Evolutionary conservation across 1,284 basidiomycete species (phyloP).

Genomic region (Ustilago trichophora): DNA sequence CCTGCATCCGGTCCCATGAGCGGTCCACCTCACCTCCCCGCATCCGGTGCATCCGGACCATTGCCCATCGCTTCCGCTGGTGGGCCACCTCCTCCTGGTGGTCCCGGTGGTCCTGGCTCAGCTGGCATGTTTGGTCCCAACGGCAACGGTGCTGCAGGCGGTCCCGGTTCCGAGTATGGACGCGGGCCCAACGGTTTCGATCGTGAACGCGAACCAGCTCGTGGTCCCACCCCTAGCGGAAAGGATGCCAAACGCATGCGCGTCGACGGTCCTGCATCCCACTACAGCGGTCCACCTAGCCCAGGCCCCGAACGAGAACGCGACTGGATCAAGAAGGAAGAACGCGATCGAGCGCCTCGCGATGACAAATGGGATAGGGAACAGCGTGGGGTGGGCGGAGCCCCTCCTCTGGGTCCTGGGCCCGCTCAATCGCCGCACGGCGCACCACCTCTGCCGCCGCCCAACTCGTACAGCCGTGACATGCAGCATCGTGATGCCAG

Average conservation of each 20-base stretch:
- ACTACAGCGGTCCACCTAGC: conserved; percentile 51
- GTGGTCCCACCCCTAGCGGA: conserved; percentile 60
- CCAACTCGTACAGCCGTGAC: conserved; percentile 42
- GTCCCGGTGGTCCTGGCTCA: conserved; percentile 62
- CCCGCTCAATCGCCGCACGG: conserved; percentile 49
- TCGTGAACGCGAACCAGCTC: conserved; percentile 64
- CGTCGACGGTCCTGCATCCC: conserved; percentile 37
- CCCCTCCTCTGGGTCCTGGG: conserved; percentile 33
- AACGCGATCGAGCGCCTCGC: conserved; percentile 52
- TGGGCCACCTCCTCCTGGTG: conserved; percentile 68
- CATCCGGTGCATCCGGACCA: conserved; percentile 45
- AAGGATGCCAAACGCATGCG: conserved; percentile 56
- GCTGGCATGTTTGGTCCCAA: conserved; percentile 54
- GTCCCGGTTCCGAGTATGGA: conserved; percentile 45
- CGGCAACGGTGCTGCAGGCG: conserved; percentile 30
- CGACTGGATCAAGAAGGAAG: conserved; percentile 60
- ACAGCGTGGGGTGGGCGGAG: conserved; percentile 45
- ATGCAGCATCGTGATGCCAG: no score
- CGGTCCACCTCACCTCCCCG: conserved; percentile 49
- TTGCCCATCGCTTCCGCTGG: conserved; percentile 67
- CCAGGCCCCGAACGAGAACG: conserved; percentile 57
- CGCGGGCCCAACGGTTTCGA: conserved; percentile 51
- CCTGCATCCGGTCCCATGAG: conserved; percentile 39
- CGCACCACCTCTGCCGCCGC: conserved; percentile 45
- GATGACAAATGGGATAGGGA: conserved; percentile 61